Percentiles rank a stretch among this genome's conserved stretches.
Conservation (phyloP, 2,329 filamentous ascomycete species). For the Diaporthe humulicola region DNA sequence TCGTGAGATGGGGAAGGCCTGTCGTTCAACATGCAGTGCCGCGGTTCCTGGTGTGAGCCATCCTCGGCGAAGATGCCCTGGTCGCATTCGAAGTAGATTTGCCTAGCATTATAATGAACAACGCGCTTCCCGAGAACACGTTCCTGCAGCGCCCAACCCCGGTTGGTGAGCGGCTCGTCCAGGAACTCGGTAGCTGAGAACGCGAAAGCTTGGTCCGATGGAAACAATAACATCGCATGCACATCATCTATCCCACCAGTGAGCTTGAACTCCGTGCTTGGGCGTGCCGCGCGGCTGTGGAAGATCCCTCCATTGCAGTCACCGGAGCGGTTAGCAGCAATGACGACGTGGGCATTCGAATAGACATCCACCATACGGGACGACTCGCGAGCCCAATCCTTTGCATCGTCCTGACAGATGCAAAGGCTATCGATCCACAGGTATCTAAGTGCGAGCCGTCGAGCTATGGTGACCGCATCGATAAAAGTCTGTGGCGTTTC, state of each 20-base stretch:
- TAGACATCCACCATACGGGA: slow-evolving; percentile 24
- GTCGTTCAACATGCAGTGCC: not conserved
- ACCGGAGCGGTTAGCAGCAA: slow-evolving; percentile 36
- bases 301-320: slow-evolving; percentile 29
- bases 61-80: slow-evolving; percentile 35
- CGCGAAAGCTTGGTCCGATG: not conserved
- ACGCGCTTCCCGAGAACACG: slow-evolving; percentile 24
- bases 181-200: not conserved
- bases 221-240: not conserved
- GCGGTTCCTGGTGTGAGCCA: not conserved
- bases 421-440: slow-evolving; percentile 36
- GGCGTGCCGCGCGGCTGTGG: not conserved
- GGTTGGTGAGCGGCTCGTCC: slow-evolving; percentile 12
- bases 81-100: slow-evolving; percentile 38
- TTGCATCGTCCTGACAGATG: slow-evolving; percentile 33
- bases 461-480: slow-evolving; percentile 10
- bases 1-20: not conserved
- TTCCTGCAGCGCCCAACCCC: slow-evolving; percentile 30
- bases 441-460: slow-evolving; percentile 31
- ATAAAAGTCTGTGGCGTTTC: slow-evolving; percentile 16
- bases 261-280: not conserved
- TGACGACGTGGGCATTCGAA: slow-evolving; percentile 35
- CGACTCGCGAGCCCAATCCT: slow-evolving; percentile 33
- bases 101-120: slow-evolving; percentile 20
- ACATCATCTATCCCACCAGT: not conserved